These are phyloP conservation scores for Phytophthora tentaculata DNA, from an alignment of 352 stramenopile genomes.

Conservation along the genomic window DNA sequence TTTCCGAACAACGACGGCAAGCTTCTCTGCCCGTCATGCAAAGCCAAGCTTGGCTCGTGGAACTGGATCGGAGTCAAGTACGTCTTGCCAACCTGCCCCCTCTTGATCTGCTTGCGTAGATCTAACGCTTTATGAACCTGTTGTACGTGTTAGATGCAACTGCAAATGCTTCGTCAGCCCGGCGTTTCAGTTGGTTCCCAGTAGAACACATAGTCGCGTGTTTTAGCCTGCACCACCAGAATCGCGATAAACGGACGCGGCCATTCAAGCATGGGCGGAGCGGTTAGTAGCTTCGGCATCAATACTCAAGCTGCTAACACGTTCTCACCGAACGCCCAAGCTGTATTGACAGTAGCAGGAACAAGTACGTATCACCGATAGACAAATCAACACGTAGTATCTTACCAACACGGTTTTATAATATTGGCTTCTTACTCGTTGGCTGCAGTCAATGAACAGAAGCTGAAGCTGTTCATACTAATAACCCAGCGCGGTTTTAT, in stretches of 20 bases:
- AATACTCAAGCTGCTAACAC: not conserved
- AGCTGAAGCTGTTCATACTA: no score
- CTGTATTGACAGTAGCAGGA: no score
- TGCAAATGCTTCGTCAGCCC: conserved; percentile 63
- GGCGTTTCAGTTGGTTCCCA: conserved; percentile 68
- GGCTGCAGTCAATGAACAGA: no score
- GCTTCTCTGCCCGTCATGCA: conserved; percentile 68
- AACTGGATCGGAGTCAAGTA: conserved; percentile 83
- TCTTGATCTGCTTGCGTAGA: not conserved
- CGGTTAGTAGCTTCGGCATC: not conserved
- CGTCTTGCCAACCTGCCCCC: conserved; percentile 10
- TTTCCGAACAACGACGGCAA: conserved; percentile 58
- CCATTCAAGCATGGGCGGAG: not conserved
- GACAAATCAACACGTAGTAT: no score
- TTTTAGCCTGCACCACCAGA: conserved; percentile 20
- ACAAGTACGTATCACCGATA: no score
- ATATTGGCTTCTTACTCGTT: no score
- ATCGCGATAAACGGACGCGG: conserved; percentile 9
- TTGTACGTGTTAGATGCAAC: conserved; percentile 48
- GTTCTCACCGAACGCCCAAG: not conserved
- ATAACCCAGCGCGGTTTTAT: no score
- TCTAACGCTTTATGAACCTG: not conserved
- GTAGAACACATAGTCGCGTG: conserved; percentile 45
- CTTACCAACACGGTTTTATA: no score
- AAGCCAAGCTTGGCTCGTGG: conserved; percentile 77